Conservation (phyloP, 2,329 filamentous ascomycete species). For the Fusarium cyanostomum region DNA sequence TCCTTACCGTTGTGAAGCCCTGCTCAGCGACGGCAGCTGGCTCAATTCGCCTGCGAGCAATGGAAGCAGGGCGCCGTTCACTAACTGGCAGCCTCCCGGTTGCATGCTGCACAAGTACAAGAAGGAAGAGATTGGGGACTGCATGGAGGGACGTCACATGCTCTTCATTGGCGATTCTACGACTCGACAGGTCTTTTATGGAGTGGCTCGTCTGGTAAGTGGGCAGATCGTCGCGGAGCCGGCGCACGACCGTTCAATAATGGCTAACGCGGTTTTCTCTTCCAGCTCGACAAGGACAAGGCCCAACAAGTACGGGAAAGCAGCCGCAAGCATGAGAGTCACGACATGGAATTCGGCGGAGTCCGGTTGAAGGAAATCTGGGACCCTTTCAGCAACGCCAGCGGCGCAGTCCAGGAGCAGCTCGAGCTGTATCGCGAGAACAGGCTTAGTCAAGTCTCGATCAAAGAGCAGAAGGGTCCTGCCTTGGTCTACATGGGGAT, state of each 20-base stretch:
- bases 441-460: constrained; percentile 12
- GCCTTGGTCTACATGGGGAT: constrained; percentile 37
- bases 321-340: constrained; percentile 32
- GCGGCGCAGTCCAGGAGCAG: constrained; percentile 25
- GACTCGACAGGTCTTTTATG: constrained; percentile 68
- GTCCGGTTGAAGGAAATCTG: constrained; percentile 58
- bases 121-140: constrained; percentile 59
- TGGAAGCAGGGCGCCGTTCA: constrained; percentile 47
- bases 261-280: constrained; percentile 5
- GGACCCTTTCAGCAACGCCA: constrained; percentile 62
- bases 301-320: constrained; percentile 18
- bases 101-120: constrained; percentile 68
- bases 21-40: constrained; percentile 63
- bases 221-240: neutral
- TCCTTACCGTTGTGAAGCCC: constrained; percentile 62
- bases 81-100: constrained; percentile 66
- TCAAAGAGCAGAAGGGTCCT: constrained; percentile 35
- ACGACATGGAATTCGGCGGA: constrained; percentile 31
- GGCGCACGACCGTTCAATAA: neutral
- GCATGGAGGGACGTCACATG: constrained; percentile 60
- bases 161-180: constrained; percentile 69
- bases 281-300: constrained; percentile 34
- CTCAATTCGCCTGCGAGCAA: constrained; percentile 44
- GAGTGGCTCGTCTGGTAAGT: constrained; percentile 47
- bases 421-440: constrained; percentile 36